Base-by-base conservation (phyloP, 2,329 filamentous ascomycete species). In the Neopestalotiopsis rosae region DNA sequence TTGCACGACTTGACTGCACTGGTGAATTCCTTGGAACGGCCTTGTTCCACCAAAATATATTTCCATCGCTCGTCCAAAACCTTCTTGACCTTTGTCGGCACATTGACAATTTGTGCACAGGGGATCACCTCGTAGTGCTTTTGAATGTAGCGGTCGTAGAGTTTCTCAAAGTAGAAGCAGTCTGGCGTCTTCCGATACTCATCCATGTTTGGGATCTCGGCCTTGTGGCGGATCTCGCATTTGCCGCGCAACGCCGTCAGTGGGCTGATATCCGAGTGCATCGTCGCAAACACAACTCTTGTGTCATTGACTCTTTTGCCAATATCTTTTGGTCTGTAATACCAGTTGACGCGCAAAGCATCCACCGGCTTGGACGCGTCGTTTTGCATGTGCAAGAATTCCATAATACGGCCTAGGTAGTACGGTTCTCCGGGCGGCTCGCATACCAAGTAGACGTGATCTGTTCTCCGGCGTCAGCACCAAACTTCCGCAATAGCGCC, bases 371-470 rank as follows among this genome's bases (percentile, higher is more conserved):
- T 89, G 67, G 86, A 87, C 45, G 85, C 82, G 79, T 95, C 89
- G 77, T 95, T 94, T 75, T 95, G 90, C 76, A 87, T 84, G 77
- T 97, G 94, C 75, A 98, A 85, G 79, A 98, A 98, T 80, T 99
- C 95, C 96, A 99, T 99, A 80, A 99, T 96, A 75, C 96, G 93
- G 72, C 93, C 96, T 72, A 99, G 86, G 80, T 99, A 99, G 83
- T 99, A 99, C 67, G 96, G 96, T 82, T 99, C 96, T 66, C 96
- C 96, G 17, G 96, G 96, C 65, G 96, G 96, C 82, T 99, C 96
- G 82, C 95, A 98, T 72, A 99, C 92, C 71, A 98, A 89, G 85
- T 98, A 99, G 74, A 97, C 94, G 84, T 98, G 87, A 81, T 90
- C 88, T 90, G 80, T 75, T 71, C 69, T 70, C 34, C 68, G 17